These are phyloP conservation scores for Backusella liffmaniae DNA, from an alignment of 192 early-diverging fungal species.

Conservation along the genomic window DNA sequence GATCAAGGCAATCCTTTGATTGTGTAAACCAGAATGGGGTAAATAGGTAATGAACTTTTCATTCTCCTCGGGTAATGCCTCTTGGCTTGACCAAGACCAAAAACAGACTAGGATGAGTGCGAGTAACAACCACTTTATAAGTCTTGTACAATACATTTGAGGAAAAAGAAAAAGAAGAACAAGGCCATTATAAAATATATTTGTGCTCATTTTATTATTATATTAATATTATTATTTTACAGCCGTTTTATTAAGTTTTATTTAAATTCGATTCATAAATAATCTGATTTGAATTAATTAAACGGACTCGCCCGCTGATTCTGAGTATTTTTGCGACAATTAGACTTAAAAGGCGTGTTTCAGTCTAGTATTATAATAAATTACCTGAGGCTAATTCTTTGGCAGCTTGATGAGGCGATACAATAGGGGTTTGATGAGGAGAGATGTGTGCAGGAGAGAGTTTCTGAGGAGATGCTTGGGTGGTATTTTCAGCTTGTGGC, in stretches of 20 bases:
- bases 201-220: not conserved
- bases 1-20: constrained; percentile 47
- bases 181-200: not conserved
- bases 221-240: constrained; percentile 1
- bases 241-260: not conserved
- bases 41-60: constrained; percentile 45
- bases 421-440: not conserved
- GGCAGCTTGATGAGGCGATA: not conserved
- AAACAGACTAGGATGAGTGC: not conserved
- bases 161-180: not conserved
- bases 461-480: not conserved
- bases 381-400: constrained; percentile 5
- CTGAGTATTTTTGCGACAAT: not conserved
- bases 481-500: constrained; percentile 12
- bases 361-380: not conserved
- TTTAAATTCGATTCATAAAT: not conserved
- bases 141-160: not conserved
- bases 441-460: not conserved
- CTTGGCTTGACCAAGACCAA: not conserved
- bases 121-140: not conserved
- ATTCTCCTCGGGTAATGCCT: not conserved
- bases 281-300: not conserved
- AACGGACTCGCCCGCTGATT: not conserved
- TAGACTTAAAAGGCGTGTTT: not conserved
- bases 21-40: constrained; percentile 54